Conservation (phyloP, 208 protist species). For the Trypanosoma congolense region DNA sequence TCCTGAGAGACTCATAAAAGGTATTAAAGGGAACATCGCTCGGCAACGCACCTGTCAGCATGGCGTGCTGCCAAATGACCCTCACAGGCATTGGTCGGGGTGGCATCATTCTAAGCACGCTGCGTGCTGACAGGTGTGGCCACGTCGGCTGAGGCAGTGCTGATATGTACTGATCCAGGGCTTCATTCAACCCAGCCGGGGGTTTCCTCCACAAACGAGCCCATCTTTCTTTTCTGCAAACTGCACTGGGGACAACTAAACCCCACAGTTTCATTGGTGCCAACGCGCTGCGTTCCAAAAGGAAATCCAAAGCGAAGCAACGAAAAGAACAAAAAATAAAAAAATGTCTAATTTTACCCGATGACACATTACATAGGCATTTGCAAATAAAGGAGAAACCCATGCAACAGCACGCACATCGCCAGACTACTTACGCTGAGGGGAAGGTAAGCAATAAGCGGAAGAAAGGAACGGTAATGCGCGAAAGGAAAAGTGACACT, state of each 20-base stretch:
- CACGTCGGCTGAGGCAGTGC: slow-evolving; percentile 6
- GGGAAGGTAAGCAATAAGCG: too few species aligned
- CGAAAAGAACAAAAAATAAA: too few species aligned
- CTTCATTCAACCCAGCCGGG: slow-evolving; percentile 10
- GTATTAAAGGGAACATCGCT: slow-evolving; percentile 2
- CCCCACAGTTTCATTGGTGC: slow-evolving; percentile 12
- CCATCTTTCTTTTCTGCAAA: neutral
- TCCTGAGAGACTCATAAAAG: slow-evolving; percentile 11
- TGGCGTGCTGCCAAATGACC: slow-evolving; percentile 15
- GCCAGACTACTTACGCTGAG: too few species aligned
- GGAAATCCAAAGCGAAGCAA: too few species aligned
- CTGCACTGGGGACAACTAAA: too few species aligned
- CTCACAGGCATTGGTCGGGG: neutral
- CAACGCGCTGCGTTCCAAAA: too few species aligned
- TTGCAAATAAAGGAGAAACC: too few species aligned
- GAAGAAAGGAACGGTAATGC: too few species aligned
- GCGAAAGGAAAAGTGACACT: too few species aligned
- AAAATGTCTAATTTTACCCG: too few species aligned
- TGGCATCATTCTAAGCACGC: slow-evolving; percentile 13
- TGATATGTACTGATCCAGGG: slow-evolving; percentile 9
- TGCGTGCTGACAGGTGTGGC: slow-evolving; percentile 2
- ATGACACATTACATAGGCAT: too few species aligned
- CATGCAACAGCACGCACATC: too few species aligned
- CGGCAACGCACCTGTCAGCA: slow-evolving; percentile 7
- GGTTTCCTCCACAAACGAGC: neutral